Percentiles rank a stretch among this genome's conserved stretches.
Conservation (phyloP, 805 yeast genomes). For the Ogataea paraovalis region DNA sequence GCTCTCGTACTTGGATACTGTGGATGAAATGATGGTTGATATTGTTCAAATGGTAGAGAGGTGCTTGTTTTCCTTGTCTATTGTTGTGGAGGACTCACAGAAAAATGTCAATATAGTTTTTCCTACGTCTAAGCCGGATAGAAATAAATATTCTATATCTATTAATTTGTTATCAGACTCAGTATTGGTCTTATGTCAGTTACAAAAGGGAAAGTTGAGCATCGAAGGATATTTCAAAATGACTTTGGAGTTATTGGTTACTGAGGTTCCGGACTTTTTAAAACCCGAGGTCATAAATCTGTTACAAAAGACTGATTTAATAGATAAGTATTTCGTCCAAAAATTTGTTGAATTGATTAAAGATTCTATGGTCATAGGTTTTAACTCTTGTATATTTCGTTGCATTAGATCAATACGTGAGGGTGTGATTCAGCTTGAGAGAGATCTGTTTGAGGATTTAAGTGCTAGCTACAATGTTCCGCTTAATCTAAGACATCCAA, state of each 20-base stretch:
- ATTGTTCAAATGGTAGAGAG: slow-evolving; percentile 23
- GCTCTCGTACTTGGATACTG: slow-evolving; percentile 14
- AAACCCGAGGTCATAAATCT: slow-evolving; percentile 13
- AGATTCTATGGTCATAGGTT: slow-evolving; percentile 23
- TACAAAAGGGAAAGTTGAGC: slow-evolving; percentile 9
- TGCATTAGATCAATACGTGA: slow-evolving; percentile 15
- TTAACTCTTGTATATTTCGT: slow-evolving; percentile 18
- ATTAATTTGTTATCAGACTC: slow-evolving; percentile 19
- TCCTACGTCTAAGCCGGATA: slow-evolving; percentile 3
- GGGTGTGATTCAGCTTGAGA: slow-evolving; percentile 19
- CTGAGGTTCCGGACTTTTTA: slow-evolving; percentile 19
- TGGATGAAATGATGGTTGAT: slow-evolving; percentile 21
- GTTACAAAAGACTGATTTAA: slow-evolving; percentile 2
- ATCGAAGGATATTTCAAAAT: slow-evolving; percentile 14
- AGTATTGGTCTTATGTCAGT: slow-evolving; percentile 13
- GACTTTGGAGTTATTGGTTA: slow-evolving; percentile 10
- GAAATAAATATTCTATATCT: slow-evolving; percentile 7
- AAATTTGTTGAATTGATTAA: slow-evolving; percentile 22
- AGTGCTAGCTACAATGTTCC: slow-evolving; percentile 12
- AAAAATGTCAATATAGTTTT: slow-evolving; percentile 10
- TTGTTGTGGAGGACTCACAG: slow-evolving; percentile 14
- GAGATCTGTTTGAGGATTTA: slow-evolving; percentile 17
- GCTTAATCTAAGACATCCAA: slow-evolving; percentile 19
- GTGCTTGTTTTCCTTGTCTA: slow-evolving; percentile 20
- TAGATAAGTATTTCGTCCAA: slow-evolving; percentile 16